A percentile compares a stretch with the other conserved stretches of the same genome.
Conservation (phyloP, 495 filamentous ascomycete species). For the Podospora didyma region DNA sequence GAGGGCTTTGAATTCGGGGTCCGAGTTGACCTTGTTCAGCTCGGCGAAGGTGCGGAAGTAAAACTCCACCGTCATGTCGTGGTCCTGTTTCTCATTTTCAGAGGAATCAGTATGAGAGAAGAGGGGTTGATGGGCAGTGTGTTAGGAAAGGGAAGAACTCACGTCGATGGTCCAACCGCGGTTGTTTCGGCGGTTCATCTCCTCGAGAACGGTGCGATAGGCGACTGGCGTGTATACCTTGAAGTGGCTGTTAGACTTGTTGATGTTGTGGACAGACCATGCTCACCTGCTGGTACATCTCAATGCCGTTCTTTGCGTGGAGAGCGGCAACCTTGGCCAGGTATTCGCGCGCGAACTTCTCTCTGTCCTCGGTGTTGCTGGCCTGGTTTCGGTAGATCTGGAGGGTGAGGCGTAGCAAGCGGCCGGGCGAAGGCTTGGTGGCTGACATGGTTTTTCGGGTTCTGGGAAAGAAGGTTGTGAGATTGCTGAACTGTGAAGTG, state of each 20-base stretch:
- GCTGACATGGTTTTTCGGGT: background rate
- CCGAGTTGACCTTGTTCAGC: background rate
- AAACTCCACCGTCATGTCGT: background rate
- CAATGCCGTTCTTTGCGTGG: background rate
- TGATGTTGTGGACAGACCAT: background rate
- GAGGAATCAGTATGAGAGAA: background rate
- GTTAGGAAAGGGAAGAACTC: background rate
- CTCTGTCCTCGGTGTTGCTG: background rate
- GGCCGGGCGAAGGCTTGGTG: background rate
- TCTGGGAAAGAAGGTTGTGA: too few relatives aligned
- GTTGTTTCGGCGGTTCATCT: constrained; percentile 1
- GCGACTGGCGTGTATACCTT: background rate
- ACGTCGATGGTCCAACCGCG: background rate
- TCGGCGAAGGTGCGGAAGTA: constrained; percentile 1
- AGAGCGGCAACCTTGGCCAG: background rate
- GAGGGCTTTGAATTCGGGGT: constrained; percentile 1
- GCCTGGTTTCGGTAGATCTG: background rate
- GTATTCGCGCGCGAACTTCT: background rate
- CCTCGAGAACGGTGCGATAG: background rate
- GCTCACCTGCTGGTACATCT: background rate
- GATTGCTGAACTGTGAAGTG: too few relatives aligned
- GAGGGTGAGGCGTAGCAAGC: background rate
- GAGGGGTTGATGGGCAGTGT: background rate
- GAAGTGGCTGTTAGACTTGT: background rate
- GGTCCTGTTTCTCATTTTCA: background rate